Evolutionary conservation across 257 asterid species (phyloP).

Genomic region (Ocimum tenuiflorum): DNA sequence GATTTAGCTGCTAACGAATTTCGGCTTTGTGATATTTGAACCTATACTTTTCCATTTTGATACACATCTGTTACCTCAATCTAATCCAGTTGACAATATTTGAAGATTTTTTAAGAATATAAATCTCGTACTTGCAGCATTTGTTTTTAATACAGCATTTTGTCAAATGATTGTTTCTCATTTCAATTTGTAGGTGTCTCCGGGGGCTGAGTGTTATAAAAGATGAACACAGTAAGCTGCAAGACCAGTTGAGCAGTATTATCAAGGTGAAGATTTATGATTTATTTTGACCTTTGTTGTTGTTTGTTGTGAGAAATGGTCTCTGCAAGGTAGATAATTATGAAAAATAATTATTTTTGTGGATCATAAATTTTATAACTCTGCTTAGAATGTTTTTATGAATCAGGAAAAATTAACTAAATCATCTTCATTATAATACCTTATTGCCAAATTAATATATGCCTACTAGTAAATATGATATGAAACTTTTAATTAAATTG

Average conservation of each 20-base stretch:
- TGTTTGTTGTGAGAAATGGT: too few relatives aligned
- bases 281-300: neutral
- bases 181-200: slow-evolving; percentile 20
- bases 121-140: neutral
- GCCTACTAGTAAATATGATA: too few relatives aligned
- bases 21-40: neutral
- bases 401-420: too few relatives aligned
- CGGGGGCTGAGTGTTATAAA: slow-evolving; percentile 14
- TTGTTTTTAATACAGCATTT: neutral
- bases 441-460: too few relatives aligned
- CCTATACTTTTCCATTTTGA: neutral
- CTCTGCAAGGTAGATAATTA: too few relatives aligned
- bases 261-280: slow-evolving; percentile 14
- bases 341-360: too few relatives aligned
- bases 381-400: too few relatives aligned
- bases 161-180: neutral
- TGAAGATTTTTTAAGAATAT: neutral
- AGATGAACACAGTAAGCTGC: slow-evolving; percentile 15
- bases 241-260: slow-evolving; percentile 12
- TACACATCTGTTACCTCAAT: neutral
- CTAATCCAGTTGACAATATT: neutral
- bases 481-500: too few relatives aligned
- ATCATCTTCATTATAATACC: too few relatives aligned
- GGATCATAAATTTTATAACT: too few relatives aligned
- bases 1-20: neutral